Conservation (phyloP, 495 filamentous ascomycete species). For the Lichenothelia convexa region DNA sequence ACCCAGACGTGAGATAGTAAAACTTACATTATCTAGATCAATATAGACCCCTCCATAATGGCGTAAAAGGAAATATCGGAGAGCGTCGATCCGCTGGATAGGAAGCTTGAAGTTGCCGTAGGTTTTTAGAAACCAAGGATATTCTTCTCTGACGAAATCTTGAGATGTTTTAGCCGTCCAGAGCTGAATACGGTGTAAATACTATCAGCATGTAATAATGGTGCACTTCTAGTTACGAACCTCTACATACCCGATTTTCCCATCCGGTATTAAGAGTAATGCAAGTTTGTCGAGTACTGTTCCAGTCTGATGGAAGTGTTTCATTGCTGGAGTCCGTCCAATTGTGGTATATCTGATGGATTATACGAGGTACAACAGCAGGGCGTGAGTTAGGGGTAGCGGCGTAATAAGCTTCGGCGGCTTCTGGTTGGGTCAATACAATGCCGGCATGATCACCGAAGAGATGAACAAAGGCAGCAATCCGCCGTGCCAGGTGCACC, state of each 20-base stretch:
- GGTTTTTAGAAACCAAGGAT: conserved; percentile 66
- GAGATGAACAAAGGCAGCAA: no score
- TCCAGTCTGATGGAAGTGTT: conserved; percentile 57
- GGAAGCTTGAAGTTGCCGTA: conserved; percentile 64
- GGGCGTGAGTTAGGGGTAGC: conserved; percentile 32
- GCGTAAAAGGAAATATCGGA: conserved; percentile 83
- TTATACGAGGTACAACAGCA: conserved; percentile 69
- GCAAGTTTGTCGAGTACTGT: conserved; percentile 53
- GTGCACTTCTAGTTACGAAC: no score
- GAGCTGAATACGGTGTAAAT: no score
- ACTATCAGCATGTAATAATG: conserved; percentile 84
- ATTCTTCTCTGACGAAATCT: conserved; percentile 45
- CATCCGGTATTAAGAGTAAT: conserved; percentile 58
- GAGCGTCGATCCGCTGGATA: conserved; percentile 75
- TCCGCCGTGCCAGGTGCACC: no score
- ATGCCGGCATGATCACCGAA: no score
- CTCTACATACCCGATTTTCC: no score
- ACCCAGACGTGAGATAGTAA: no score
- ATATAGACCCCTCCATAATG: no score
- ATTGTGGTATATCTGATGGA: conserved; percentile 83
- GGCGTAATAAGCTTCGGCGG: no score
- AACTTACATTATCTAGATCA: no score
- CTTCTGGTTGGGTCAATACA: no score
- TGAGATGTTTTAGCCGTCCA: conserved; percentile 67
- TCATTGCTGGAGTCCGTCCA: no score